Evolutionary conservation across 176 grass and related monocot genomes (phyloP), one percentile per base, ranked within the genome.

Genomic region (Panicum miliaceum): DNA sequence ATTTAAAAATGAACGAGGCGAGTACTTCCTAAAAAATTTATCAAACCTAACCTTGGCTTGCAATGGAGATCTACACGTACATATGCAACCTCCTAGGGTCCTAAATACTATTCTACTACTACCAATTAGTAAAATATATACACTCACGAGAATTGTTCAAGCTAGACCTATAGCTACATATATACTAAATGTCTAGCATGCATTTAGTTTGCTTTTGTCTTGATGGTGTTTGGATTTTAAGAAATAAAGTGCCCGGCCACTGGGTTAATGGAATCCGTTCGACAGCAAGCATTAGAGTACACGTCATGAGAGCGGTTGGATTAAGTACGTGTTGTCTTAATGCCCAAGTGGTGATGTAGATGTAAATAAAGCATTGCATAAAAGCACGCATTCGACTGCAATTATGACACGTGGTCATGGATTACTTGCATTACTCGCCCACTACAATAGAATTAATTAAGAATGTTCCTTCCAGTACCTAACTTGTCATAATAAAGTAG

Each of bases 321-420:
- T 87, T 80, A 87, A 90, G 84, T 87, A 75, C 84, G 63, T 75
- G 68, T 59, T 75, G 68, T 59, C 84, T 34, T 84, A 63, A 75
- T 84, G 74, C 29, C 19, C 89, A 84, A 87, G 80, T 74, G 84
- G 75, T 35, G 84, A 87, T 45, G 51, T 75, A 26, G 80, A 90
- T 90, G 84, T 62, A 45, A 87, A 79, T 62, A 45, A 87, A 79
- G 80, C 40, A 61, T 86, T 58, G 29, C 80, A 79, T 84, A 84
- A 71, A 26, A 51, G 75, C 25, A 1, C 22, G 41, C 22, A 6
- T 37, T 58, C 75, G 60, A 34, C 60, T 61, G 23, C 42, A 14
- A 66, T 63, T 61, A 42, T 43, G 84, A 83, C 84, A 84, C 75
- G 89, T 84, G 80, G 72, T 75, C 35, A 16, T 84, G 38, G 36